Evolutionary conservation across 2,329 filamentous ascomycete species (phyloP).

Genomic region (Geoglossum cookeanum): DNA sequence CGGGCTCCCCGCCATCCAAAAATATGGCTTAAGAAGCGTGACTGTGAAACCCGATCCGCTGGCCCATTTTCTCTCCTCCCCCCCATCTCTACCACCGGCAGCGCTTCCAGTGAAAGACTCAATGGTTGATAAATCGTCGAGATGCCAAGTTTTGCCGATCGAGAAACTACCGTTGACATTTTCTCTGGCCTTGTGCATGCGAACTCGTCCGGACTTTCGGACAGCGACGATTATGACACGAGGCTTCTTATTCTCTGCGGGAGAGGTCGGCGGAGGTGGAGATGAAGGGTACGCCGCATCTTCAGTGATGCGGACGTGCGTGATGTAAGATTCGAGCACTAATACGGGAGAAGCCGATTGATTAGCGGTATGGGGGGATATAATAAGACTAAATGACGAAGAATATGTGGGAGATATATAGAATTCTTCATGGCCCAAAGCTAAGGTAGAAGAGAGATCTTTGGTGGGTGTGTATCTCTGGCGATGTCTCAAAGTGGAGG

Average conservation of each 20-base stretch:
- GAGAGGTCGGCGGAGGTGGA: conserved; percentile 65
- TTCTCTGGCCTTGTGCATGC: conserved; percentile 92
- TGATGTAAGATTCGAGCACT: conserved; percentile 92
- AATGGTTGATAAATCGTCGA: conserved; percentile 72
- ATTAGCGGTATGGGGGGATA: conserved; percentile 9
- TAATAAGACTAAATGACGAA: neutral
- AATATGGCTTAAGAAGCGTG: conserved; percentile 84
- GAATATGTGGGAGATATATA: neutral
- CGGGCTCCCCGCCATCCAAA: conserved; percentile 80
- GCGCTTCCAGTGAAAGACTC: conserved; percentile 56
- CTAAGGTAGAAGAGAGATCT: neutral
- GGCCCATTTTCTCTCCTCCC: conserved; percentile 53
- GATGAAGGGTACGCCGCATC: conserved; percentile 65
- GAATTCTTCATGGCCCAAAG: neutral
- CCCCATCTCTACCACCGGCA: conserved; percentile 38
- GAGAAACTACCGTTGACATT: conserved; percentile 89
- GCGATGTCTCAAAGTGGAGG: neutral
- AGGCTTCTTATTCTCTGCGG: conserved; percentile 60
- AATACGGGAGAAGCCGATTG: conserved; percentile 7
- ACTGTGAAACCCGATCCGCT: conserved; percentile 71
- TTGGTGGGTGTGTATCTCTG: neutral
- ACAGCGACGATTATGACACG: conserved; percentile 88
- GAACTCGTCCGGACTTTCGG: conserved; percentile 75
- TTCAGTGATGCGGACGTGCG: conserved; percentile 81
- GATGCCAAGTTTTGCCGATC: conserved; percentile 94